Evolutionary conservation across 768 basidiomycete genomes (phyloP), one percentile per base, ranked within the genome.

Genomic region (Agrocybe pediades): DNA sequence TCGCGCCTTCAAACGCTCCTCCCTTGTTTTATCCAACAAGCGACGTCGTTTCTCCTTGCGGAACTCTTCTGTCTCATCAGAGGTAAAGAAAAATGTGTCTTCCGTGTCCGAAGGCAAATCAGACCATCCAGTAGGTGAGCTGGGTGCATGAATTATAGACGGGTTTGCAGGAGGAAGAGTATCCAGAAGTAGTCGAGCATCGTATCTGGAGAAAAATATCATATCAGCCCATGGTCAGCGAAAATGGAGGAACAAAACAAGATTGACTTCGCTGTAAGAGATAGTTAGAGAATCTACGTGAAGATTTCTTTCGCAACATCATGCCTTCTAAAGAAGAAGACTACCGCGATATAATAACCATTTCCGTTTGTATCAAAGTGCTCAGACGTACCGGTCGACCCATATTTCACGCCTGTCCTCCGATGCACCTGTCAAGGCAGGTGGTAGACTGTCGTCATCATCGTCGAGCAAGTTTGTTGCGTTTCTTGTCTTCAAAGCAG

Each of bases 21-120:
- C 84, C 48, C 88, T 70, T 7, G 76, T 71, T 17, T 72, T 74
- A 16, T 90, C 84, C 36, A 92, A 71, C 27, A 85, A 59, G 13
- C 77, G 75, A 21, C 87, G 75, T 36, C 87, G 84, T 67, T 93
- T 92, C 33, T 85, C 82, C 20, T 83, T 78, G 30, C 75, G 77
- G 55, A 85, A 85, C 54, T 87, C 87, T 13, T 85, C 84, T 2
- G 77, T 70, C 58, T 94, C 92, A 6, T 77, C 75, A 0, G 80
- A 80, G 0, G 83, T 76, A 56, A 95, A 79, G 71, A 90, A 90
- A 69, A 93, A 95, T 0, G 82, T 87, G 59, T 95, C 92, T 71
- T 95, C 93, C 4, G 83, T 66, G 62, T 95, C 92, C 0, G 92
- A 93, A 4, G 92, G 87, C 2, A 95, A 78, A 66, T 92, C 88